A percentile compares a stretch with the other conserved stretches of the same genome.
Conservation (phyloP, 805 yeast genomes). For the Isabelozyma rhagii region DNA sequence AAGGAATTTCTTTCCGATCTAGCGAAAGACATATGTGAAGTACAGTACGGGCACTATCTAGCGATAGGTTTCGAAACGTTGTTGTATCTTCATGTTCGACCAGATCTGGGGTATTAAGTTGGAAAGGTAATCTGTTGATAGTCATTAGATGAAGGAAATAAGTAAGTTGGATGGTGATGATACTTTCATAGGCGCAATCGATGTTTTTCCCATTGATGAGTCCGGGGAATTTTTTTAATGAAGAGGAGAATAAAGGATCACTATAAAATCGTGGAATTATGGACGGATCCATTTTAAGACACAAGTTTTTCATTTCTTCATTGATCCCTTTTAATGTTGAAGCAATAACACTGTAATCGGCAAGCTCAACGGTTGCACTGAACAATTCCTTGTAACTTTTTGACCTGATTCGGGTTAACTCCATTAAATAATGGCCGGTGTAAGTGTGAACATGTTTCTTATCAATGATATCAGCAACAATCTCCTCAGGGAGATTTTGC, state of each 20-base stretch:
- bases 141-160: slow-evolving; percentile 35
- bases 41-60: slow-evolving; percentile 37
- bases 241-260: slow-evolving; percentile 25
- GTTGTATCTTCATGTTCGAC: slow-evolving; percentile 12
- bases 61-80: slow-evolving; percentile 25
- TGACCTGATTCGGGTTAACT: slow-evolving; percentile 25
- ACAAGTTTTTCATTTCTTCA: slow-evolving; percentile 23
- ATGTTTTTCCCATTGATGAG: not conserved
- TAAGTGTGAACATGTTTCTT: slow-evolving; percentile 5
- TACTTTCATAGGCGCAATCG: slow-evolving; percentile 8
- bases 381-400: slow-evolving; percentile 28
- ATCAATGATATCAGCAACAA: not conserved
- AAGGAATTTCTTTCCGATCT: slow-evolving; percentile 13
- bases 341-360: slow-evolving; percentile 16
- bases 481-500: not conserved
- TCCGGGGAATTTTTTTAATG: not conserved
- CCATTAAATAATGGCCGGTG: slow-evolving; percentile 2
- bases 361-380: slow-evolving; percentile 22
- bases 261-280: slow-evolving; percentile 29
- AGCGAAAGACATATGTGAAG: slow-evolving; percentile 20
- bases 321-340: slow-evolving; percentile 23
- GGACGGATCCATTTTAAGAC: slow-evolving; percentile 10
- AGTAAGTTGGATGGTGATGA: slow-evolving; percentile 23
- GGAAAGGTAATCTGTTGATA: slow-evolving; percentile 32
- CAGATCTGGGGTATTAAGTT: slow-evolving; percentile 8